Base-by-base conservation (phyloP, 2,329 filamentous ascomycete species). In the Amauroascus niger region DNA sequence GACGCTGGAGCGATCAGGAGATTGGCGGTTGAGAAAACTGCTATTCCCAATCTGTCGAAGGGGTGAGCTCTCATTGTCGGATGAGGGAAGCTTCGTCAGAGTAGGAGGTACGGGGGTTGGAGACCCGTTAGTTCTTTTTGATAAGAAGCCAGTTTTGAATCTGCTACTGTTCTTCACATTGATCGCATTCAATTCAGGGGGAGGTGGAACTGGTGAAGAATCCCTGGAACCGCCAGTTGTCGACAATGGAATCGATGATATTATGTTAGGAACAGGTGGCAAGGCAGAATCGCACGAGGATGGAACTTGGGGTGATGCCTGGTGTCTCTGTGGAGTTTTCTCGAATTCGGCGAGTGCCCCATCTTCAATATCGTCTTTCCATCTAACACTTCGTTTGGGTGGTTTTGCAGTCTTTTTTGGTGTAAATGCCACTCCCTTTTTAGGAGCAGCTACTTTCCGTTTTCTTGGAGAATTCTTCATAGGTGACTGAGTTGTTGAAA, bases 281-380 rank as follows among this genome's bases (percentile, higher is more conserved):
- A 76, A 59, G 11, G 63, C 64, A 18, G 68, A 64, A 44, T 81
- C 78, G 37, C 48, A 52, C n/a, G 53, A 55, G n/a, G 53, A 55
- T 20, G 39, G 76, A 22, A 69, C 69, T 48, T 82, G 79, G 6
- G 82, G 79, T 0, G 80, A 79, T 1, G 75, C 75, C 14, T 79
- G 74, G 7, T 78, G 69, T 64, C 84, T 86, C 67, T 89, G 80
- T 0, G 93, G 91, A 2, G 91, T 96, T 71, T 88, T 88, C 64
- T 91, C 87, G 65, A 91, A 96, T 66, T 97, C 93, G 9, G 87
- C 89, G 53, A 97, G 74, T 0, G 84, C 83, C 22, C 89, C 90
- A 49, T 91, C 82, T 64, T 94, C 86, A 1, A 84, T 88, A 62
- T 97, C 93, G 63, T 95, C 89, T 55, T 88, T 83, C 93, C 93